Evolutionary conservation across 2,329 filamentous ascomycete genomes (phyloP).

Genomic region (Pyricularia sp.): DNA sequence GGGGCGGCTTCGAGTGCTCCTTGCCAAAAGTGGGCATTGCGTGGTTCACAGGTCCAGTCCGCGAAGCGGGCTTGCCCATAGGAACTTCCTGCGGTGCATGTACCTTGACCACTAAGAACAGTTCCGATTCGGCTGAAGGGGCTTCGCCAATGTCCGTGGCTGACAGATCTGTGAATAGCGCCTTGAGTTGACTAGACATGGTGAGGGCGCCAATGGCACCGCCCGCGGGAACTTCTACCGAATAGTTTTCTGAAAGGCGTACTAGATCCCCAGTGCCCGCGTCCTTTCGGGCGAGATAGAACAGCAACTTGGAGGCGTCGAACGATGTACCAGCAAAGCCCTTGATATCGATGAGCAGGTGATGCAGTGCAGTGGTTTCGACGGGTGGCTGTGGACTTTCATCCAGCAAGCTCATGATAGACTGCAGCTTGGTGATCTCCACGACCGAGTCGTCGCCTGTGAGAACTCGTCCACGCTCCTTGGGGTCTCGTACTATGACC

Average conservation of each 20-base stretch:
- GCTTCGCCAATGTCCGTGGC: conserved; percentile 61
- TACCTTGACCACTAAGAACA: conserved; percentile 80
- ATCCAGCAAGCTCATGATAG: conserved; percentile 89
- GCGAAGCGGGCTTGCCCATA: conserved; percentile 35
- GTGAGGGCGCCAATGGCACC: conserved; percentile 59
- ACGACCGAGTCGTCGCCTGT: conserved; percentile 91
- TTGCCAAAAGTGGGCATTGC: conserved; percentile 26
- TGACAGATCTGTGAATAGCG: conserved; percentile 79
- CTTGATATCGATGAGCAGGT: conserved; percentile 76
- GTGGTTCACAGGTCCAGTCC: conserved; percentile 37
- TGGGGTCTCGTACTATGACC: conserved; percentile 87
- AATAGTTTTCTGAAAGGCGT: conserved; percentile 74
- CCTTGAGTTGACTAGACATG: conserved; percentile 63
- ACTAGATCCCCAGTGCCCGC: conserved; percentile 47
- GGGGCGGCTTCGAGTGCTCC: conserved; percentile 36
- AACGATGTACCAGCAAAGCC: conserved; percentile 68
- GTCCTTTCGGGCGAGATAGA: conserved; percentile 68
- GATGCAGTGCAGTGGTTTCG: conserved; percentile 66
- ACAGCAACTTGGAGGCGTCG: conserved; percentile 66
- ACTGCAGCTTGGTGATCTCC: conserved; percentile 83
- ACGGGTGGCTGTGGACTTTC: conserved; percentile 61
- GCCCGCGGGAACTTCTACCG: conserved; percentile 65
- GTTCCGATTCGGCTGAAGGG: conserved; percentile 54
- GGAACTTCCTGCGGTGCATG: conserved; percentile 45
- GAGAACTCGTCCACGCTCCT: conserved; percentile 71